Conservation (phyloP, 2,329 filamentous ascomycete species). For the Colletotrichum australisinense region DNA sequence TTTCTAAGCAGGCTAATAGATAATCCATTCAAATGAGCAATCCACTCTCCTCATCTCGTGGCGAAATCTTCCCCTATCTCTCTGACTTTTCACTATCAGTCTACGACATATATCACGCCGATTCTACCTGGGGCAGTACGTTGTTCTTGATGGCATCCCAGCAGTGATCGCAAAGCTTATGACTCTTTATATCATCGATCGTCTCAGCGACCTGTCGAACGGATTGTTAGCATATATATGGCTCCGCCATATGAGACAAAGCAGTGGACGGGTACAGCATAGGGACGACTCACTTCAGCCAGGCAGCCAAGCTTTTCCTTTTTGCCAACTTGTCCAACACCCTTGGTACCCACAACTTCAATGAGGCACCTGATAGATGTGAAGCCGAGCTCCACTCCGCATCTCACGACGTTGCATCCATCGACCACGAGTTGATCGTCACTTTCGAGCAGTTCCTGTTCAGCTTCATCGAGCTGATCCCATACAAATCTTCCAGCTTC, state of each 20-base stretch:
- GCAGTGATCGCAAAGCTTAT: neutral
- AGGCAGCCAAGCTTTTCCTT: neutral
- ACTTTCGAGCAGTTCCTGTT: no score
- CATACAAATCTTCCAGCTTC: no score
- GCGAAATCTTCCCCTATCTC: no score
- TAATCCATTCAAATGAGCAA: no score
- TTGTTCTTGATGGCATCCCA: neutral
- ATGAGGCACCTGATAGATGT: neutral
- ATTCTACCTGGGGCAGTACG: neutral
- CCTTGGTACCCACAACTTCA: neutral
- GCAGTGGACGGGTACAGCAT: no score
- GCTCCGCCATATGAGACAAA: neutral
- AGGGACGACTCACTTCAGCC: neutral
- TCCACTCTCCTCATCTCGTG: no score
- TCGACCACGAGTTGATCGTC: no score
- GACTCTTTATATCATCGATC: neutral
- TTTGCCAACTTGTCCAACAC: neutral
- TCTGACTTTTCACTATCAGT: no score
- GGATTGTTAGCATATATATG: neutral
- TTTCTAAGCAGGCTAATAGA: no score
- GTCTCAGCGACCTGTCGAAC: neutral
- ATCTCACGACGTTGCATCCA: no score
- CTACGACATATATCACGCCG: neutral
- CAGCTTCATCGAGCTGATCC: no score
- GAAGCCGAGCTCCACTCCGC: neutral